Conservation (phyloP, 2,329 filamentous ascomycete genomes). For the Chalaropsis ovoidea region DNA sequence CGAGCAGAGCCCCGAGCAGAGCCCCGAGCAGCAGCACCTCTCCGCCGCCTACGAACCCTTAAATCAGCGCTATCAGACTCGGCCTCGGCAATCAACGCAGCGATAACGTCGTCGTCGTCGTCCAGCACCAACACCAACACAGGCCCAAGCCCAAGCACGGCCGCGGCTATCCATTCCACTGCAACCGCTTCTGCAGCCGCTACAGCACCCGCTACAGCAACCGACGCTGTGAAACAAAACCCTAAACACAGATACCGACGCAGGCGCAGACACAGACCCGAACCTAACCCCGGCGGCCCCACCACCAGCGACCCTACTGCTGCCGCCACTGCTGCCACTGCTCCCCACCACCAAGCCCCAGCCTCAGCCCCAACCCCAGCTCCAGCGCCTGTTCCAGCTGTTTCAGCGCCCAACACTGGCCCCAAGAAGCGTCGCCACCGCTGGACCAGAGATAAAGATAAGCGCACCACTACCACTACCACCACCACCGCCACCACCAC, state of each 20-base stretch:
- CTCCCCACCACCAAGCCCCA: background rate
- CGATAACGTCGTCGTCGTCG: background rate
- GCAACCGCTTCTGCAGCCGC: background rate
- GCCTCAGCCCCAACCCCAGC: background rate
- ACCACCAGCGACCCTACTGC: background rate
- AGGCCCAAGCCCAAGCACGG: background rate
- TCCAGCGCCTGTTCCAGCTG: background rate
- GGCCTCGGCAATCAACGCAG: constrained; percentile 12
- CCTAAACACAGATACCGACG: constrained; percentile 13
- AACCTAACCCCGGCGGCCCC: background rate
- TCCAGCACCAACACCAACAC: background rate
- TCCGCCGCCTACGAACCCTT: constrained; percentile 27
- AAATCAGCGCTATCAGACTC: constrained; percentile 23
- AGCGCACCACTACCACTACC: background rate
- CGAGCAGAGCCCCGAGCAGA: constrained; percentile 16
- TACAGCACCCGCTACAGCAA: background rate
- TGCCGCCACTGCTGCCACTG: background rate
- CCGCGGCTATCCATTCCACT: background rate
- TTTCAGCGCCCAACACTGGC: no score
- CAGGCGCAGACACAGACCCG: background rate
- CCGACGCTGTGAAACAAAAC: constrained; percentile 13
- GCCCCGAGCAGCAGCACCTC: constrained; percentile 28
- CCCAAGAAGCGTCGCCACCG: constrained; percentile 5
- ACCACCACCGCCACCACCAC: constrained; percentile 13
- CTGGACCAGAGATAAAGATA: constrained; percentile 2